phyloP scores from a whole-genome alignment of 2,329 filamentous ascomycete species.

The Fusarium clavum region DNA sequence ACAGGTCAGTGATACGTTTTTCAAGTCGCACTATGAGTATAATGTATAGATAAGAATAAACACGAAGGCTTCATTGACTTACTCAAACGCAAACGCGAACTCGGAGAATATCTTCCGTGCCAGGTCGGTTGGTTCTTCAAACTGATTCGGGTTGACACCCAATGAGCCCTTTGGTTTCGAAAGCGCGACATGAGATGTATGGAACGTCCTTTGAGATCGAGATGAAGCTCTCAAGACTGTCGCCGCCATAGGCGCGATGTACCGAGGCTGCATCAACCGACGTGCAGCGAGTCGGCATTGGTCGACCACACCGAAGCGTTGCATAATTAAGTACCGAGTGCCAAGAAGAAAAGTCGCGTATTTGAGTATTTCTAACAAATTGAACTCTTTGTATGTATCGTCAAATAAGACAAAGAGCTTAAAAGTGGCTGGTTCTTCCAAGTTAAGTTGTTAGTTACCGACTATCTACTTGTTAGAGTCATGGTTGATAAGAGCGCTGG shows the following conservation, averaged over 20 bases:
- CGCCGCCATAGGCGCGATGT: slow-evolving; percentile 24
- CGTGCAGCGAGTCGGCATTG: slow-evolving; percentile 45
- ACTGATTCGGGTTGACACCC: slow-evolving; percentile 33
- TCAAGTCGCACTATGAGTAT: not conserved
- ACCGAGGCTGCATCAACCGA: slow-evolving; percentile 34
- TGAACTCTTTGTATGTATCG: not conserved
- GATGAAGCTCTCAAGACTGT: slow-evolving; percentile 11
- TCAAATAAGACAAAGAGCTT: not conserved
- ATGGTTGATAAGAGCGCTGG: slow-evolving; percentile 37
- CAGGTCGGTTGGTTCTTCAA: slow-evolving; percentile 39
- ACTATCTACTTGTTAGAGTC: slow-evolving; percentile 18
- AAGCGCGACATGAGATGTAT: slow-evolving; percentile 15
- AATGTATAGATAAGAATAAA: not conserved
- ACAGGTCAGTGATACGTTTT: slow-evolving; percentile 11
- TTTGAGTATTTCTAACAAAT: not conserved
- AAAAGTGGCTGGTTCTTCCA: slow-evolving; percentile 1
- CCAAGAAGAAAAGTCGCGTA: not conserved
- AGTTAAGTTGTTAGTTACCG: slow-evolving; percentile 1
- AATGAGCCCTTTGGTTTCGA: slow-evolving; percentile 43
- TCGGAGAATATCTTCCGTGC: slow-evolving; percentile 47
- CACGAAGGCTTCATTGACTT: slow-evolving; percentile 18
- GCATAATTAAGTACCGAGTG: slow-evolving; percentile 31
- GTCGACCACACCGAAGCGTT: slow-evolving; percentile 42
- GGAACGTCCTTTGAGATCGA: slow-evolving; percentile 23
- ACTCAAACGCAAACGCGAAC: slow-evolving; percentile 56